phyloP scores from a whole-genome alignment of 495 filamentous ascomycete species.

The Trichoderma reesei region DNA sequence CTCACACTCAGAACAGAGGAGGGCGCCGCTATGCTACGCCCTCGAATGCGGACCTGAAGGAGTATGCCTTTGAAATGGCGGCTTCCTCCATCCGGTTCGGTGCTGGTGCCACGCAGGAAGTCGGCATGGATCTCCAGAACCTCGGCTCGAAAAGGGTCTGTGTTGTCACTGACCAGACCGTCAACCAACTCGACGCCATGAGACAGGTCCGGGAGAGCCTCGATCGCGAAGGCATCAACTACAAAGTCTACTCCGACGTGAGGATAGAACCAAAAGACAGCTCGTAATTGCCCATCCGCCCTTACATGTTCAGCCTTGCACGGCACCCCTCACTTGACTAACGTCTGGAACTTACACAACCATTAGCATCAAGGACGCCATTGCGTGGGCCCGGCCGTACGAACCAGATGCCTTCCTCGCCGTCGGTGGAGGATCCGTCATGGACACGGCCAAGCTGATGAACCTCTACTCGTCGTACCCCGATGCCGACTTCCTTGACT shows the following conservation, averaged over 20 bases:
- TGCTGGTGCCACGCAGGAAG: slow-evolving; percentile 84
- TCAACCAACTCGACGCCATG: slow-evolving; percentile 74
- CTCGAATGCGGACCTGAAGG: slow-evolving; percentile 66
- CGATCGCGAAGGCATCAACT: slow-evolving; percentile 64
- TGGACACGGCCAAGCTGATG: slow-evolving; percentile 97
- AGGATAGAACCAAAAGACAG: slow-evolving; percentile 88
- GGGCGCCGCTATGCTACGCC: slow-evolving; percentile 57
- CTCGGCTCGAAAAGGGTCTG: slow-evolving; percentile 77
- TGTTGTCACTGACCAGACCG: slow-evolving; percentile 79
- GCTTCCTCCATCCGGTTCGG: slow-evolving; percentile 91
- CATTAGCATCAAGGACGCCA: slow-evolving; percentile 70
- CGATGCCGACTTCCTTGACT: slow-evolving; percentile 86
- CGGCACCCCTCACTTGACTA: background rate
- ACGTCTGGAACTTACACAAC: background rate
- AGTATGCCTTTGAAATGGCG: slow-evolving; percentile 98
- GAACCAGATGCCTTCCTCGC: slow-evolving; percentile 81
- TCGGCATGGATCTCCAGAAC: slow-evolving; percentile 98
- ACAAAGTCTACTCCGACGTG: slow-evolving; percentile 67
- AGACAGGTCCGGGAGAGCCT: slow-evolving; percentile 70
- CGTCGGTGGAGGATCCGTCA: slow-evolving; percentile 81
- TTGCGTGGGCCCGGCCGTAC: slow-evolving; percentile 70
- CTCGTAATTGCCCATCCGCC: slow-evolving; percentile 44
- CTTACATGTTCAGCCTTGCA: background rate
- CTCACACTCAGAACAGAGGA: slow-evolving; percentile 10
- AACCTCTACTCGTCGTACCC: slow-evolving; percentile 87